A percentile compares a stretch with the other conserved stretches of the same genome.
phyloP scores from a whole-genome alignment of 495 filamentous ascomycete genomes.

The Darksidea phi region DNA sequence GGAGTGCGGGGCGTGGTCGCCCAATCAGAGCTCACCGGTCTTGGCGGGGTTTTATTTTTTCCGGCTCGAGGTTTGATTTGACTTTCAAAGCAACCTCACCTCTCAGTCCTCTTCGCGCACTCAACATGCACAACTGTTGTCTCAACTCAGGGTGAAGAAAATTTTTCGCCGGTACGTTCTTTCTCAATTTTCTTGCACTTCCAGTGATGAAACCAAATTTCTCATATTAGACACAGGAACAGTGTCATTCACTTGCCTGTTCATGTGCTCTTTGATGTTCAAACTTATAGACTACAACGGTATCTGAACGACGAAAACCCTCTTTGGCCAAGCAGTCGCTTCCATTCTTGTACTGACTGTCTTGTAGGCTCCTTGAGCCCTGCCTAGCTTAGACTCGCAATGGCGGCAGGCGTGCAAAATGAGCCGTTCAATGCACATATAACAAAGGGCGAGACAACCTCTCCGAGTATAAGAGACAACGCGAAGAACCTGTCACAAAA shows the following conservation, averaged over 20 bases:
- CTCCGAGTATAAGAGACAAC: too few relatives aligned
- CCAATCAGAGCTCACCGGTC: too few relatives aligned
- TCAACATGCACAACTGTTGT: too few relatives aligned
- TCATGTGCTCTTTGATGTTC: constrained; percentile 66
- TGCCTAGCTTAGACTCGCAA: neutral
- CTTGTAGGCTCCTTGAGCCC: too few relatives aligned
- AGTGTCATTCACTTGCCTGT: constrained; percentile 21
- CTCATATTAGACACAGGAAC: constrained; percentile 4
- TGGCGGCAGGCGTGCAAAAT: neutral
- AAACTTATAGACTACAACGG: constrained; percentile 88
- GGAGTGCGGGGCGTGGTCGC: too few relatives aligned
- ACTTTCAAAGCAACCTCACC: too few relatives aligned
- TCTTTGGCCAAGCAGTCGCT: neutral
- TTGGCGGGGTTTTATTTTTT: neutral
- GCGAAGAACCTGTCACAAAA: too few relatives aligned
- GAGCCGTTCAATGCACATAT: neutral
- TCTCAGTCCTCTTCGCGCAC: too few relatives aligned
- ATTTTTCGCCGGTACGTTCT: too few relatives aligned
- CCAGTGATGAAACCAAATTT: constrained; percentile 19
- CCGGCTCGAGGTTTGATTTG: too few relatives aligned
- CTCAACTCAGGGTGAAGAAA: too few relatives aligned
- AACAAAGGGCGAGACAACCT: too few relatives aligned
- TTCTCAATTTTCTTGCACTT: neutral
- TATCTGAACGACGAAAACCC: constrained; percentile 72
- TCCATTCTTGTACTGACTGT: neutral